These are phyloP conservation scores for Brassica balearica DNA, from an alignment of 441 rosid genomes.

Conservation along the genomic window DNA sequence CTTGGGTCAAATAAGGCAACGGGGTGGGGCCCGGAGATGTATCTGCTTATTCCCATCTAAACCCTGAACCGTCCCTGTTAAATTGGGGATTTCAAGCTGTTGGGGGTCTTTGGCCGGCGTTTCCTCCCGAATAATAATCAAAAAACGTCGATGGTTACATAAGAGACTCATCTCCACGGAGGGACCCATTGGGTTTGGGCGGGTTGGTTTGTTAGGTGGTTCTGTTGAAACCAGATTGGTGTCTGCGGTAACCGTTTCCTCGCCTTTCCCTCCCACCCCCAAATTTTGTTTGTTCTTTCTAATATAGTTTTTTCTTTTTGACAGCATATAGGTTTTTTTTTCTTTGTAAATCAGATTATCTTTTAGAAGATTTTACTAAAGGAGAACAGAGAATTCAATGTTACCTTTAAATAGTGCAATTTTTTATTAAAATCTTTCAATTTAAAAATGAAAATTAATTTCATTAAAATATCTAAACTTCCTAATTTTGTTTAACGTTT, in stretches of 20 bases:
- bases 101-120: conserved; percentile 44
- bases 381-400: not conserved
- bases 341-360: too few species aligned
- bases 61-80: conserved; percentile 21
- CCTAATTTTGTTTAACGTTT: too few species aligned
- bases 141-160: conserved; percentile 32
- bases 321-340: too few species aligned
- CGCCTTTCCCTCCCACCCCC: conserved; percentile 35
- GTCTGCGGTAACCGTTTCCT: conserved; percentile 41
- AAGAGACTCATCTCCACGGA: conserved; percentile 24
- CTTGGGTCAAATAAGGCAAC: rapidly evolving
- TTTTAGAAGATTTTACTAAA: not conserved
- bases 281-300: not conserved
- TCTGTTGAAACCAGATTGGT: conserved; percentile 18
- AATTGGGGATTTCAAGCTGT: not conserved
- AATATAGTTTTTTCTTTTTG: too few species aligned
- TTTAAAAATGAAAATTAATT: too few species aligned
- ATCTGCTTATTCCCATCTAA: conserved; percentile 10
- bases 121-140: conserved; percentile 27
- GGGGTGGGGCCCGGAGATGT: conserved; percentile 32
- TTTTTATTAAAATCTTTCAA: too few species aligned
- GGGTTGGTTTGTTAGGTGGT: conserved; percentile 38
- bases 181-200: not conserved
- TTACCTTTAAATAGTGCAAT: too few species aligned
- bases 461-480: not conserved